Evolutionary conservation across 495 filamentous ascomycete genomes (phyloP).

Genomic region (Diplogelasinospora grovesii): DNA sequence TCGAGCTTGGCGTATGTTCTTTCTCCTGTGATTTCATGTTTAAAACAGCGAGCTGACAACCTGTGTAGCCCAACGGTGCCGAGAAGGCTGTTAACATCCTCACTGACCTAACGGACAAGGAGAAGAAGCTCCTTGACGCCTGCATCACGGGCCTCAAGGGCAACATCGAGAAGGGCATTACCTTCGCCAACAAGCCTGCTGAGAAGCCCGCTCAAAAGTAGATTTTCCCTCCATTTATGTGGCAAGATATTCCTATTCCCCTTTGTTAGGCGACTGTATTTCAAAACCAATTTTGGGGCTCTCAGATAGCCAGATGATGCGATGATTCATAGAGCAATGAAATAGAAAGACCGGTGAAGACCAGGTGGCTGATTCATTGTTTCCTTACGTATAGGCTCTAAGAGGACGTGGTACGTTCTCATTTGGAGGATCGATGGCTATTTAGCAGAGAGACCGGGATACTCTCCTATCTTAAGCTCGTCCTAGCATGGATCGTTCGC

Average conservation of each 20-base stretch:
- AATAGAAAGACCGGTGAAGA: conserved; percentile 18
- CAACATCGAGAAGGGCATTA: conserved; percentile 90
- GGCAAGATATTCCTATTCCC: conserved; percentile 2
- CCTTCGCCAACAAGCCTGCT: conserved; percentile 72
- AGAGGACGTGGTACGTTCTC: too few species aligned
- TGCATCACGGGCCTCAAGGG: conserved; percentile 69
- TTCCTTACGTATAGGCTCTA: too few species aligned
- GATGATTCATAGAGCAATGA: conserved; percentile 28
- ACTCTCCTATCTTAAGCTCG: too few species aligned
- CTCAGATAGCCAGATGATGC: conserved; percentile 8
- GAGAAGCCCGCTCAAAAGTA: conserved; percentile 46
- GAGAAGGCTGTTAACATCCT: conserved; percentile 79
- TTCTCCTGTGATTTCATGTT: background rate
- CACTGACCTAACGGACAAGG: conserved; percentile 61
- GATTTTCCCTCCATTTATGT: conserved; percentile 14
- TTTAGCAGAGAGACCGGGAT: too few species aligned
- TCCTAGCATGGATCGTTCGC: too few species aligned
- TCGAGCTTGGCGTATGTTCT: conserved; percentile 82
- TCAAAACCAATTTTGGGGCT: conserved; percentile 3
- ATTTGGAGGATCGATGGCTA: too few species aligned
- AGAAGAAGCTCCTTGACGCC: conserved; percentile 78
- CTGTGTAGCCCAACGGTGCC: conserved; percentile 64
- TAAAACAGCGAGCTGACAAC: conserved; percentile 24
- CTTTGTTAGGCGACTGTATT: background rate
- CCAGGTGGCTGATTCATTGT: conserved; percentile 17